phyloP scores from a whole-genome alignment of 805 yeast species.

The Ogataea saltuana region DNA sequence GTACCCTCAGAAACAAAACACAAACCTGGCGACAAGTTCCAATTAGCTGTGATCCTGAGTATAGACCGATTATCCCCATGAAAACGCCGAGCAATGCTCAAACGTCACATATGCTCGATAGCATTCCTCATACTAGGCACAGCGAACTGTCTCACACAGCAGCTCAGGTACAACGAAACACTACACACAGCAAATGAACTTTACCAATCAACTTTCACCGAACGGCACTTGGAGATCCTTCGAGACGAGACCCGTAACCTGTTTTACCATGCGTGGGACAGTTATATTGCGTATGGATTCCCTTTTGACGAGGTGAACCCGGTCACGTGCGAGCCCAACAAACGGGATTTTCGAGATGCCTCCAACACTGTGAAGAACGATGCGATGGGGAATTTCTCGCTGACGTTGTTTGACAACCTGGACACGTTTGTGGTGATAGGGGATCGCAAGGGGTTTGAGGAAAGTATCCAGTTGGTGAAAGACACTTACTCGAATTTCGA shows the following conservation, averaged over 20 bases:
- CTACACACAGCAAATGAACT: constrained; percentile 21
- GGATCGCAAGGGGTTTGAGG: constrained; percentile 55
- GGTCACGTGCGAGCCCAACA: constrained; percentile 64
- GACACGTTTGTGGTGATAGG: constrained; percentile 78
- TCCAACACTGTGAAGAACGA: constrained; percentile 69
- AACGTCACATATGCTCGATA: too few species aligned
- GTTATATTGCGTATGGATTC: constrained; percentile 67
- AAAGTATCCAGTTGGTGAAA: constrained; percentile 43
- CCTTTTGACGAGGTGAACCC: constrained; percentile 87
- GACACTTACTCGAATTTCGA: constrained; percentile 47
- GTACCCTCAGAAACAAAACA: too few species aligned
- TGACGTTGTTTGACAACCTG: constrained; percentile 75
- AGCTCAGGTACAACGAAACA: constrained; percentile 4
- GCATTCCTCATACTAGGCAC: too few species aligned
- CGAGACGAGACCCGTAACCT: constrained; percentile 52
- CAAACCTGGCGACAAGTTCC: too few species aligned
- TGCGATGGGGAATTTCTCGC: constrained; percentile 79
- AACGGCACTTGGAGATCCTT: constrained; percentile 24
- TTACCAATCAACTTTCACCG: constrained; percentile 30
- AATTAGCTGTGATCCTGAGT: too few species aligned
- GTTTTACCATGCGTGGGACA: constrained; percentile 73
- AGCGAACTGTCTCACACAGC: too few species aligned
- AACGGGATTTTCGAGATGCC: constrained; percentile 57
- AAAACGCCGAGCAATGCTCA: too few species aligned
- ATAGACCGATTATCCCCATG: too few species aligned